Evolutionary conservation across 2,329 filamentous ascomycete species (phyloP), one percentile per base, ranked within the genome.

Genomic region (Microdochium bolleyi): DNA sequence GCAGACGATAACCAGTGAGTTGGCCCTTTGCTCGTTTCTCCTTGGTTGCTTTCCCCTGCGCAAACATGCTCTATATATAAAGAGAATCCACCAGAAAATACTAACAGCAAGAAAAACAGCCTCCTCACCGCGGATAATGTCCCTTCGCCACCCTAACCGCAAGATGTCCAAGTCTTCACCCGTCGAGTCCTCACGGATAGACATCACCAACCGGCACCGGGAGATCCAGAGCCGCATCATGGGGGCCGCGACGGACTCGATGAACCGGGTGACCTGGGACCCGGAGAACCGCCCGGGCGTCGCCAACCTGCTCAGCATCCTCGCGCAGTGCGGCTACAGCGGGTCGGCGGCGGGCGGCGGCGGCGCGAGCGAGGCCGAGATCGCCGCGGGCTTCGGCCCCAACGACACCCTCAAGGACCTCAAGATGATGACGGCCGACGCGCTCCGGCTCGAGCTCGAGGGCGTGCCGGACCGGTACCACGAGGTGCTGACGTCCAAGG

Each of bases 81-180:
- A n/a, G n/a, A n/a, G n/a, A n/a, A n/a, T n/a, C n/a, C 14, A 30
- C 5, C 21, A 11, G 7, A 16, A 22, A 46, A 16, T 46, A 21
- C 41, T 46, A 22, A 22, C 41, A 11, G 16, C 13, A 46, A 46
- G 5, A 46, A 22, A 24, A 22, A 24, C 16, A 89, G 86, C 86
- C n/a, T 85, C 88, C 3, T 82, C 88, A 2, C 89, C 87, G 61
- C 84, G 92, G 56, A 80, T 99, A 56, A 97, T 96, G 92, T 95
- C 91, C 19, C 80, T 99, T 22, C 83, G 81, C 51, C 75, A 89
- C 11, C 92, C 94, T 0, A 72, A 68, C 0, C 76, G 81, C 51
- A 99, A 99, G 67, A 99, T 99, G 94, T 96, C 91, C 53, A 99
- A 99, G 70, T 96, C 91, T 1, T 79, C 90, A 61, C 64, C 77